Base-by-base conservation (phyloP, 2,329 filamentous ascomycete genomes). In the Calonectria pauciramosa region DNA sequence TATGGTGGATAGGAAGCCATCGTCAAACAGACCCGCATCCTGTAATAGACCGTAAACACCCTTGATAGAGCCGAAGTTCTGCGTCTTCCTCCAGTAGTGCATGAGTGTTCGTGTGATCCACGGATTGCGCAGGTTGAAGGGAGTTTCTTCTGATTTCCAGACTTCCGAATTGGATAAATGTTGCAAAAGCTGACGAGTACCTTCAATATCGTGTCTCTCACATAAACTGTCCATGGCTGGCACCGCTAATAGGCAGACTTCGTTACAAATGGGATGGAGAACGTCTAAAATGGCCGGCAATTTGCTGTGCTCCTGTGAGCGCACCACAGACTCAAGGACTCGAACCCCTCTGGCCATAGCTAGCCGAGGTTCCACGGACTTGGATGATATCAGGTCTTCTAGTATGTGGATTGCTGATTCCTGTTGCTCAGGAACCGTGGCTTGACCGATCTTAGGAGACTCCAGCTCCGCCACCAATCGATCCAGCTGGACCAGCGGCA, bases 31-130 rank as follows among this genome's bases (percentile, higher is more conserved):
- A 0, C 83, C 83, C 13, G 79, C 78, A 68, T 79, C 77, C 59
- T 81, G 81, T n/a, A 84, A 71, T 14, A 82, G 63, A 2, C 41
- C 41, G 51, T 85, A 84, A 26, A 84, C 75, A 10, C 77, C 69
- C 54, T 80, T 83, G 49, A 80, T 78, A 30, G 76, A 70, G 1
- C 34, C 30, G 38, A 80, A 78, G 34, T 80, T 71, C 54, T 77
- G 79, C 6, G 72, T 80, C 32, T 76, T 82, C 54, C 76, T 80
- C 80, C 80, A 82, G 32, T 77, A 76, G 72, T 81, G 78, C 76
- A 79, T 77, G 11, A 81, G 56, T 8, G 81, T 60, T n/a, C 77
- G 76, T 32, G 75, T 77, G 11, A 77, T 49, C 80, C 80, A 81
- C 54, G 75, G 75, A 23, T 74, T 76, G 2, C 72, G 75, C 13